Evolutionary conservation across 177 flowering plant species (phyloP).

Genomic region (Telopea speciosissima): DNA sequence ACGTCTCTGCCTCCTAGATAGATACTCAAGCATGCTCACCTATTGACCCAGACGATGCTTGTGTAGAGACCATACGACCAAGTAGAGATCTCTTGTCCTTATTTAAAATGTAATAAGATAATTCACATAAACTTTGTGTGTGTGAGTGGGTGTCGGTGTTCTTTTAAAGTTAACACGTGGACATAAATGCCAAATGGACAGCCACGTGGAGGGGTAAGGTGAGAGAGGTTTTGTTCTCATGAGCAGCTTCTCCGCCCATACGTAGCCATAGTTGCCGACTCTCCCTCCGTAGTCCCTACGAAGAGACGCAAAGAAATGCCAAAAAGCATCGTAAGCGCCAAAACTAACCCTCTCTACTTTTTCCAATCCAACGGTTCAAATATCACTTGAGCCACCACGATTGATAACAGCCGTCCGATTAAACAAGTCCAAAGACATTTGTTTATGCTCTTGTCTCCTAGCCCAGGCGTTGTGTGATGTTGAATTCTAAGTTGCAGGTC

Average conservation of each 20-base stretch:
- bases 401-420: slow-evolving; percentile 24
- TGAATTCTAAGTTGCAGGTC: slow-evolving; percentile 59
- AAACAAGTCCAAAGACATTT: slow-evolving; percentile 9
- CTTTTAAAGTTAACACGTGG: slow-evolving; percentile 4
- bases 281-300: slow-evolving; percentile 21
- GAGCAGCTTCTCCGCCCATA: slow-evolving; percentile 17
- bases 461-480: slow-evolving; percentile 38
- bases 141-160: too few species aligned
- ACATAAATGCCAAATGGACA: too few species aligned
- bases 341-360: slow-evolving; percentile 22
- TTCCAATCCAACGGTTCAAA: slow-evolving; percentile 30
- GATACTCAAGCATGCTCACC: too few species aligned
- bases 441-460: slow-evolving; percentile 32
- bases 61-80: too few species aligned
- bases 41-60: too few species aligned
- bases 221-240: slow-evolving; percentile 3
- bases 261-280: slow-evolving; percentile 39
- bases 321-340: slow-evolving; percentile 70
- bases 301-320: slow-evolving; percentile 63
- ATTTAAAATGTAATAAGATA: too few species aligned
- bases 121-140: too few species aligned
- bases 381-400: slow-evolving; percentile 27
- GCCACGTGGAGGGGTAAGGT: slow-evolving; percentile 19
- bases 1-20: too few species aligned
- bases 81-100: too few species aligned